A percentile compares a stretch with the other conserved stretches of the same genome.
Evolutionary conservation across 352 stramenopile species (phyloP).

Genomic region (Globisporangium rhizosaccharum): DNA sequence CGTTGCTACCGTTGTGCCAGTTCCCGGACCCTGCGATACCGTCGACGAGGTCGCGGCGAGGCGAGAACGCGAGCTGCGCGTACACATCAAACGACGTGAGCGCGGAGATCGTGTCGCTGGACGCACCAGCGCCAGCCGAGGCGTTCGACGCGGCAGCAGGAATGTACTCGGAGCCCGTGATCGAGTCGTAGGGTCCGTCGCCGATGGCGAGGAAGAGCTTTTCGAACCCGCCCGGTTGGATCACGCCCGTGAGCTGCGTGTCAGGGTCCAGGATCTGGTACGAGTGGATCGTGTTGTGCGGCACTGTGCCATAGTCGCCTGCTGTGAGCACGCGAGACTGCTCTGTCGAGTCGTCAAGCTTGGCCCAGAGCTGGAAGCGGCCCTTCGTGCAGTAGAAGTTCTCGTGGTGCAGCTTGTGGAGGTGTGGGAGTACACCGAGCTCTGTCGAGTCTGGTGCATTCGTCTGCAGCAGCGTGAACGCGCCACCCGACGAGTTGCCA

Average conservation of each 20-base stretch:
- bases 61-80: conserved; percentile 31
- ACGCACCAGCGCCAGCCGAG: conserved; percentile 25
- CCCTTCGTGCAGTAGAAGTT: conserved; percentile 56
- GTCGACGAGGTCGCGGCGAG: conserved; percentile 35
- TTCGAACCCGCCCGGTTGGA: conserved; percentile 48
- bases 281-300: conserved; percentile 53
- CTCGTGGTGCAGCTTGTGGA: conserved; percentile 55
- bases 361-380: conserved; percentile 43
- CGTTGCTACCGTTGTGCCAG: conserved; percentile 49
- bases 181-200: conserved; percentile 34
- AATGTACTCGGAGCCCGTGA: conserved; percentile 36
- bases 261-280: conserved; percentile 52
- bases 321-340: conserved; percentile 44
- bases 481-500: conserved; percentile 31
- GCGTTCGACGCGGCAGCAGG: conserved; percentile 26
- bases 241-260: conserved; percentile 52
- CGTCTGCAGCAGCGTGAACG: conserved; percentile 40
- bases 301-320: conserved; percentile 48
- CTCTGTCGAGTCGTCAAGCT: conserved; percentile 27
- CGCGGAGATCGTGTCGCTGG: conserved; percentile 29
- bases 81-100: conserved; percentile 46
- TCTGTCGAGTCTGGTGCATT: conserved; percentile 39
- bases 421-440: conserved; percentile 43
- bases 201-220: conserved; percentile 45
- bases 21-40: conserved; percentile 35